phyloP scores from a whole-genome alignment of 2,329 filamentous ascomycete species.

The Colletotrichum echinochloae region DNA sequence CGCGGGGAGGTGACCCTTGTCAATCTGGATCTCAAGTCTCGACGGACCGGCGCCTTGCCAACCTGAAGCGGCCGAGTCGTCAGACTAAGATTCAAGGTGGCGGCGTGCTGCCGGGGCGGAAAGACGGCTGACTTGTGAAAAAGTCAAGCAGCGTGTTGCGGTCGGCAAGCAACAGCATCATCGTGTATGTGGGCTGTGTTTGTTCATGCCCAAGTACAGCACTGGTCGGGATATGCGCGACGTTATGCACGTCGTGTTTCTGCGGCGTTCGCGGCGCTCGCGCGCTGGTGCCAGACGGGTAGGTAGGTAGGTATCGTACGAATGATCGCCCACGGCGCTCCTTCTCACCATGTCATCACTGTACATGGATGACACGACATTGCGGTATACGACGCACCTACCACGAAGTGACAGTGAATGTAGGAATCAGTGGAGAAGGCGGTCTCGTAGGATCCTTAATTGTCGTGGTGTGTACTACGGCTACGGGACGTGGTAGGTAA shows the following conservation, averaged over 20 bases:
- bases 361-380: background rate
- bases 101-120: background rate
- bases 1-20: constrained; percentile 6
- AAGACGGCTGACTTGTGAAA: background rate
- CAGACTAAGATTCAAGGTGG: background rate
- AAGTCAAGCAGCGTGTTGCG: background rate
- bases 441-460: background rate
- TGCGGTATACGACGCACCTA: background rate
- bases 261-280: background rate
- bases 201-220: constrained; percentile 1
- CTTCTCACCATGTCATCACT: background rate
- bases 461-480: background rate
- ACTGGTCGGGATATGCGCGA: constrained; percentile 2
- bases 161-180: background rate
- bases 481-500: too few species aligned
- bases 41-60: background rate
- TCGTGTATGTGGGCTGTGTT: background rate
- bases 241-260: background rate
- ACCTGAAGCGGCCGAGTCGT: constrained; percentile 1
- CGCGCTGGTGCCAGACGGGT: background rate
- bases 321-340: constrained; percentile 22
- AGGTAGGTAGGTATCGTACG: too few species aligned
- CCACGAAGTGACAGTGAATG: background rate
- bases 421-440: background rate
- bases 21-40: constrained; percentile 9